A percentile compares a stretch with the other conserved stretches of the same genome.
Evolutionary conservation across 2,329 filamentous ascomycete species (phyloP).

Genomic region (Ilyonectria destructans): DNA sequence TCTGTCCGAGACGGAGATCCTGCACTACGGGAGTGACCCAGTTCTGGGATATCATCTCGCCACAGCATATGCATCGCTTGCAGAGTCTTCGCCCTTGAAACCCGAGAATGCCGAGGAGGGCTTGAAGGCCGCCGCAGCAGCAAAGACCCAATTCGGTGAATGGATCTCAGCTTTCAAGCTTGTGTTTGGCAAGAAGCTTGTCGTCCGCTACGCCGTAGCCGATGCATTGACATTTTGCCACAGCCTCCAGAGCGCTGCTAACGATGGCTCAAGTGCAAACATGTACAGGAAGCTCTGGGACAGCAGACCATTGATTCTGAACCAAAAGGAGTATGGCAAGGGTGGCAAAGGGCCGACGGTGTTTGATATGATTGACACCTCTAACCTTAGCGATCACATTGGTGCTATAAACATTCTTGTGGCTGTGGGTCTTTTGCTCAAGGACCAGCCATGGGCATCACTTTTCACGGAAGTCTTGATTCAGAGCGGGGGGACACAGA

Average conservation of each 20-base stretch:
- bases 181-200: conserved; percentile 49
- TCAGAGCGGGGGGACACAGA: conserved; percentile 45
- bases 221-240: conserved; percentile 70
- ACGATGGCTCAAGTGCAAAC: conserved; percentile 54
- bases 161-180: conserved; percentile 62
- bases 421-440: conserved; percentile 64
- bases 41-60: conserved; percentile 73
- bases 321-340: conserved; percentile 59
- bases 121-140: conserved; percentile 53
- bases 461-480: conserved; percentile 66
- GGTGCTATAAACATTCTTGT: conserved; percentile 58
- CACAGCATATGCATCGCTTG: conserved; percentile 59
- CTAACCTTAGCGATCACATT: conserved; percentile 60
- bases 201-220: conserved; percentile 63
- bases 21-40: conserved; percentile 68
- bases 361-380: conserved; percentile 73
- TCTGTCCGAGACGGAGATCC: conserved; percentile 52
- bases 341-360: conserved; percentile 53
- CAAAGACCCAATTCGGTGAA: conserved; percentile 62
- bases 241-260: conserved; percentile 62
- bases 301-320: conserved; percentile 59
- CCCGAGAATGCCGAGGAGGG: conserved; percentile 33
- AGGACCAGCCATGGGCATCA: conserved; percentile 59
- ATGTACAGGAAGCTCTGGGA: conserved; percentile 62
- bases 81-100: conserved; percentile 58